Base-by-base conservation (phyloP, 1,284 basidiomycete species). In the Cutaneotrichosporon mucoides region DNA sequence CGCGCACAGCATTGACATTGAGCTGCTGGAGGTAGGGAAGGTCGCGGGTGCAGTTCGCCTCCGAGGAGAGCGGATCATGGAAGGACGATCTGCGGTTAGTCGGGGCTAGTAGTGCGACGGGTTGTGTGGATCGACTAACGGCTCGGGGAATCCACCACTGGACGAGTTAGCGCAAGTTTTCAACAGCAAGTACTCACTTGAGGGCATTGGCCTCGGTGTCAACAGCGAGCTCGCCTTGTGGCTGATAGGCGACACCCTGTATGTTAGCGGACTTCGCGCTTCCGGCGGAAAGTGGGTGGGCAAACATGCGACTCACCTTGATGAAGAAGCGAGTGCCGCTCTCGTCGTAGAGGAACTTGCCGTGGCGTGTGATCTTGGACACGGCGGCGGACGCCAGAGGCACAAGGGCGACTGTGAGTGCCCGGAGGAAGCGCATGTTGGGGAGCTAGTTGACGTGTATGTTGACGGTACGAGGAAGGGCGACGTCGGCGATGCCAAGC, bases 231-330 rank as follows among this genome's bases (percentile, higher is more conserved):
- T 70, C 67, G 82, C 91, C 92, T 75, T 92, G 88, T 61, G 86
- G 84, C 76, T 95, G 92, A 78, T 96, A 96, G 33, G 90, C 90
- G 59, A 94, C 80, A 59, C 92, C 92, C 80, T 80, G 59, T 40
- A 40, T 9, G 60, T 60, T 47, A 56, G 59, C 53, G 24, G 24
- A n/a, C n/a, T n/a, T 24, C 24, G 24, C 24, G 24, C 24, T 24
- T 24, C 24, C 24, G 24, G 2, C 24, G 24, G 24, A 24, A 24
- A 3, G 24, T 24, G 24, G 24, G 24, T 24, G 24, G 24, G 24
- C 24, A 24, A 24, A 24, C 24, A 24, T 2, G 24, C 24, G 24
- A 24, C 76, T 44, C 50, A 79, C 79, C 71, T 92, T 93, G 80
- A 95, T 89, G 77, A 87, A 93, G 80, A 94, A 95, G 51, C 92